Evolutionary conservation across 768 basidiomycete species (phyloP), one percentile per base, ranked within the genome.

Genomic region (Mycena filopes): DNA sequence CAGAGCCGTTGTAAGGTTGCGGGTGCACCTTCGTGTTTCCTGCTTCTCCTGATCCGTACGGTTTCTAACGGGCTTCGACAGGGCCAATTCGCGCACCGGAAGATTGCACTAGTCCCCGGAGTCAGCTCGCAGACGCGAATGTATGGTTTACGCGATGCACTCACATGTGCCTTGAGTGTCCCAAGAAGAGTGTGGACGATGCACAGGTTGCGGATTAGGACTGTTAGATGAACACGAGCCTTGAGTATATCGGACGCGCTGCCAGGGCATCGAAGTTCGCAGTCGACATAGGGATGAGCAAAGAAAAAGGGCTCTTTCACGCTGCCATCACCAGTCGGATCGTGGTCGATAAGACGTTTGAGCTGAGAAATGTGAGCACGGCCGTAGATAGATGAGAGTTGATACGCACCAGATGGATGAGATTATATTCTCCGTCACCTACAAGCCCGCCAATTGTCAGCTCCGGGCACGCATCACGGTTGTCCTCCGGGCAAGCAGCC

Each of bases 371-470:
- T 15, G 36, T 36, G 15, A 7, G 6, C 6, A 33, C 7, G 7
- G 12, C 7, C 6, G 12, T 33, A 33, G 7, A 36, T 36, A 10
- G 36, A 36, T 11, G 11, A 36, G 23, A 45, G 43, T 20, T n/a
- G n/a, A 28, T 20, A 36, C 63, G 38, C 42, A 64, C 63, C 43
- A 64, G 3, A 7, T 57, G 26, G 16, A 64, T 64, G 2, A 64
- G n/a, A 41, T 33, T 36, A 36, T 47, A 67, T 36, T 67, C 4
- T 21, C 60, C 55, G 26, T 55, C 54, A 45, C 53, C 46, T 3
- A 41, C 21, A 15, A 63, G 54, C 20, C 55, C 63, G 6, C 20
- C 23, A 3, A 64, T 29, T 6, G 55, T 47, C 55, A 64, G 45
- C 55, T 64, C 63, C 7, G 63, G 63, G 45, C 63, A 64, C 7